These are phyloP conservation scores for Trichopus zeylanicus DNA, from an alignment of 116 monocot genomes.

Conservation along the genomic window DNA sequence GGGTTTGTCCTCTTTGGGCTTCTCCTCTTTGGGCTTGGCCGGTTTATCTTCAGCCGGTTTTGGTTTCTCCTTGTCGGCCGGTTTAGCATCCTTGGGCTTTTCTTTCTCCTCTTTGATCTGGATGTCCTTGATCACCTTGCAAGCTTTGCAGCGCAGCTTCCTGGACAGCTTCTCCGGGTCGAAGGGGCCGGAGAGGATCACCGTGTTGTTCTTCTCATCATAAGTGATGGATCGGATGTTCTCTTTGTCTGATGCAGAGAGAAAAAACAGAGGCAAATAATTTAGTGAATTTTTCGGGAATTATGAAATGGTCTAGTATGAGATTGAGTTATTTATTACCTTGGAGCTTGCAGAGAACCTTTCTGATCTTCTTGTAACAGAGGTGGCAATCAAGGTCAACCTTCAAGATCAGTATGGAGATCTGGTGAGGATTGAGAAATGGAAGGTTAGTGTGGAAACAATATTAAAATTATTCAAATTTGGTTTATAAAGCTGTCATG, in stretches of 20 bases:
- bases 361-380: conserved; percentile 22
- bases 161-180: conserved; percentile 14
- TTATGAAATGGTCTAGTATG: no score
- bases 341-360: conserved; percentile 28
- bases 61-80: no score
- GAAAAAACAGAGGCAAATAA: no score
- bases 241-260: no score
- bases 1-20: neutral
- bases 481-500: no score
- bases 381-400: conserved; percentile 16
- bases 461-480: no score
- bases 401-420: conserved; percentile 11
- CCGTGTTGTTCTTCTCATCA: no score
- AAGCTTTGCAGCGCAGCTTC: conserved; percentile 27
- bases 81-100: no score
- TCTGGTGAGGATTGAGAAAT: neutral
- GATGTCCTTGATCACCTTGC: conserved; percentile 32
- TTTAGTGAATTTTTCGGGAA: no score
- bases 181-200: no score
- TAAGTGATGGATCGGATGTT: conserved; percentile 15
- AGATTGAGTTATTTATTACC: conserved; percentile 2
- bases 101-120: neutral
- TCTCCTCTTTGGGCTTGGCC: neutral
- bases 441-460: no score
- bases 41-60: no score